Evolutionary conservation across 1,139 yeast genomes (phyloP).

Genomic region (Yamadazyma atlantica): DNA sequence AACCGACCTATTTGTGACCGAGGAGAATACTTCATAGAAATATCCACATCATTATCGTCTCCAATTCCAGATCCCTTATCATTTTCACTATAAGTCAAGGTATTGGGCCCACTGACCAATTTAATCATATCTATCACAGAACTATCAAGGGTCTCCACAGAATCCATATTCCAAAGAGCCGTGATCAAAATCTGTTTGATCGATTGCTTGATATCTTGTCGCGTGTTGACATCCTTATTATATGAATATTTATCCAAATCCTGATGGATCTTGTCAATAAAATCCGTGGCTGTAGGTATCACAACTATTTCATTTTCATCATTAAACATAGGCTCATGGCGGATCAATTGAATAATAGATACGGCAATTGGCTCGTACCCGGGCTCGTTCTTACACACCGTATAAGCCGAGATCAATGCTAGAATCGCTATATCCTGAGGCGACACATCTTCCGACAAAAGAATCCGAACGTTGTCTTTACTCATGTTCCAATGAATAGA

Average conservation of each 20-base stretch:
- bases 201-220: not conserved
- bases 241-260: slow-evolving; percentile 7
- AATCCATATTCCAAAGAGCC: slow-evolving; percentile 31
- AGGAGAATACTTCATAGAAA: slow-evolving; percentile 22
- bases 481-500: slow-evolving; percentile 5
- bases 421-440: slow-evolving; percentile 36
- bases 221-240: slow-evolving; percentile 4
- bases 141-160: slow-evolving; percentile 36
- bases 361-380: slow-evolving; percentile 8
- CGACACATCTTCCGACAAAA: slow-evolving; percentile 33
- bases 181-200: slow-evolving; percentile 10
- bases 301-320: slow-evolving; percentile 23
- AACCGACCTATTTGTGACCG: slow-evolving; percentile 40
- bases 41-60: not conserved
- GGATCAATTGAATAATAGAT: slow-evolving; percentile 22
- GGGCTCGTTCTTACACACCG: not conserved
- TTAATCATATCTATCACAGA: slow-evolving; percentile 13
- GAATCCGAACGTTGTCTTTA: slow-evolving; percentile 9
- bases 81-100: slow-evolving; percentile 7
- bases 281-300: slow-evolving; percentile 28
- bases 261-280: slow-evolving; percentile 18
- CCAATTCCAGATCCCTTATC: not conserved
- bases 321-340: slow-evolving; percentile 26
- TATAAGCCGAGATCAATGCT: slow-evolving; percentile 5
- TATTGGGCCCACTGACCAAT: slow-evolving; percentile 5